These are phyloP conservation scores for Coccomyxa sp. DNA, from an alignment of 139 green algal species.

Conservation along the genomic window DNA sequence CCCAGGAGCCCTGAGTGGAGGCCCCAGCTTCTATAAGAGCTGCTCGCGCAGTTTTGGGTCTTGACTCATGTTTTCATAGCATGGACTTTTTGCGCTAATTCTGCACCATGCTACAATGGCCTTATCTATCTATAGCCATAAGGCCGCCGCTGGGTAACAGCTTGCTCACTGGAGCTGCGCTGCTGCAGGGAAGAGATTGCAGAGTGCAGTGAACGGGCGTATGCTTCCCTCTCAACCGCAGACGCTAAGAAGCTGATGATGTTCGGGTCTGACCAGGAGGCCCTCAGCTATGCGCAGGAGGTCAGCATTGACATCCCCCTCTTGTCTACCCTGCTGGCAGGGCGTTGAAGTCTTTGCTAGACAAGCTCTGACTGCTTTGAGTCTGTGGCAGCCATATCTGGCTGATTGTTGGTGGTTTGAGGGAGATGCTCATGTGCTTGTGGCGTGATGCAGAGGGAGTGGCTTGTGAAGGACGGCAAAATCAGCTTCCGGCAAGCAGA, in stretches of 20 bases:
- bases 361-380: neutral
- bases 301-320: slow-evolving; percentile 7
- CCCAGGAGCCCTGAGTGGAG: too few relatives aligned
- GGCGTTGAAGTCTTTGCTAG: neutral
- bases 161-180: neutral
- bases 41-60: too few relatives aligned
- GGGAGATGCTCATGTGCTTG: too few relatives aligned
- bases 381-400: neutral
- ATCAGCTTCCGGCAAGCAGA: slow-evolving; percentile 54
- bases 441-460: slow-evolving; percentile 54
- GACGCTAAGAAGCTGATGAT: slow-evolving; percentile 81
- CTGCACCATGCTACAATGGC: neutral
- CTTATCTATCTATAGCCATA: neutral
- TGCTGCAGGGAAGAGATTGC: slow-evolving; percentile 85
- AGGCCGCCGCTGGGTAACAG: neutral
- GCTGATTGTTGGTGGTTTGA: neutral
- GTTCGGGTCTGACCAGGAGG: slow-evolving; percentile 55
- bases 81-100: neutral
- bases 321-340: neutral
- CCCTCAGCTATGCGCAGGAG: slow-evolving; percentile 57
- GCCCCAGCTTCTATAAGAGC: too few relatives aligned
- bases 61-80: neutral
- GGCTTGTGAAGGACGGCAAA: slow-evolving; percentile 47
- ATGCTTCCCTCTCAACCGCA: slow-evolving; percentile 56
- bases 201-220: slow-evolving; percentile 85